Conservation (phyloP, 2,329 filamentous ascomycete species). For the Endothia cerciana region DNA sequence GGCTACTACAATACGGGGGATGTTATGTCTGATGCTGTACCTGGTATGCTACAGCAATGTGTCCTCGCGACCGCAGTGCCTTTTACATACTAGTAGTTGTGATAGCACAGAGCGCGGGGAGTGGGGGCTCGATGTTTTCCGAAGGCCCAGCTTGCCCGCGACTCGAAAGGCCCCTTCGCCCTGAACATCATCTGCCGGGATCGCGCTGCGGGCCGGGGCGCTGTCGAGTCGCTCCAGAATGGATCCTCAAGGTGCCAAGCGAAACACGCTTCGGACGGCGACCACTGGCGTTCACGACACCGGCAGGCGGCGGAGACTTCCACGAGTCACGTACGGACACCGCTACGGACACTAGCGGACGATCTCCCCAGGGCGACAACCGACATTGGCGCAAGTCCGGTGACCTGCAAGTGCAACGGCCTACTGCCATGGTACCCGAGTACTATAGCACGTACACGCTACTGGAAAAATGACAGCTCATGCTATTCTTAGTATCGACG, state of each 20-base stretch:
- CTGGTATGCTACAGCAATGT: not conserved
- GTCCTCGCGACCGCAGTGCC: not conserved
- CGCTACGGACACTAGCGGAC: not conserved
- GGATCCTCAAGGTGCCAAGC: constrained; percentile 1
- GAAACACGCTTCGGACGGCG: not conserved
- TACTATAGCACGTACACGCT: not conserved
- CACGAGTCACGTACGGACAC: constrained; percentile 7
- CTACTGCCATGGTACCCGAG: not conserved
- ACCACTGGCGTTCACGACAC: not conserved
- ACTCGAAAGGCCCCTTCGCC: not conserved
- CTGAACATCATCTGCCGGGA: constrained; percentile 5
- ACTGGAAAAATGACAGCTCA: constrained; percentile 5
- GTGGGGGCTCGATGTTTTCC: constrained; percentile 3
- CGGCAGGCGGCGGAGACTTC: not conserved
- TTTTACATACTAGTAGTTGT: no score
- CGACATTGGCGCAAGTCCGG: not conserved
- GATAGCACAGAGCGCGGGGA: not conserved
- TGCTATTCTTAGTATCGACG: constrained; percentile 1
- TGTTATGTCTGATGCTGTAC: no score
- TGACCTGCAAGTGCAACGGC: not conserved
- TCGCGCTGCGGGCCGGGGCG: constrained; percentile 7
- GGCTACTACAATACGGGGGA: not conserved
- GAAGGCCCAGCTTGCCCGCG: not conserved
- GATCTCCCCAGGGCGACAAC: constrained; percentile 3
- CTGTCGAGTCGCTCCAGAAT: constrained; percentile 1